Base-by-base conservation (phyloP, 176 grass and related monocot species). In the Cocos nucifera region DNA sequence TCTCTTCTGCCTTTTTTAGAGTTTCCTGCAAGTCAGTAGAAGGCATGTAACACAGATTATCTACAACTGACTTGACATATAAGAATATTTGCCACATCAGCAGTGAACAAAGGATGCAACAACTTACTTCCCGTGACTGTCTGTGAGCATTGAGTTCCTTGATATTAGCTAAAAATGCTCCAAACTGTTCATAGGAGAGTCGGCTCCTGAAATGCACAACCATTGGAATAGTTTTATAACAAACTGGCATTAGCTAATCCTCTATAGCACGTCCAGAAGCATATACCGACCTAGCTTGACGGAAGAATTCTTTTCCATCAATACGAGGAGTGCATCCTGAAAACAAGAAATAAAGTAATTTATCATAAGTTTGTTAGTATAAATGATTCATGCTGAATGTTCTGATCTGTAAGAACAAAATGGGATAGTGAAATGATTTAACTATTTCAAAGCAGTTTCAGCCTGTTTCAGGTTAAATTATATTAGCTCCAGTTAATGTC, bases 171-270 rank as follows among this genome's bases (percentile, higher is more conserved):
- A 98, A 80, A 59, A 98, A 98, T 16, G 88, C 79, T 73, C 88
- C 94, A 86, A 98, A 98, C 66, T 98, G 94, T 76, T 98, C 94
- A 0, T 93, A 98, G n/a, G 88, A 98, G 57, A 98, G 74, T 44
- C 81, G 87, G 54, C 70, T 98, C 88, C 94, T 93, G 82, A 12
- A 67, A 82, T 76, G 57, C 59, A 18, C 15, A 83, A 74, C 39
- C 1, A 10, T 7, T 17, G 20, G 17, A 1, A 15, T 3, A 53
- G 25, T 22, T 19, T 15, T 63, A 16, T 23, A 24, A 54, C 9
- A 54, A 30, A 44, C 27, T 7, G 44, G 30, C 8, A 63, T n/a
- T n/a, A 4, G 6, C 14, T 63, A 18, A 14, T 44, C 35, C 22
- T 21, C 48, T 20, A 29, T 15, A 3, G 19, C 53, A 17, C 14